Evolutionary conservation across 345 rosid genomes (phyloP).

Genomic region (Camelina sativa): DNA sequence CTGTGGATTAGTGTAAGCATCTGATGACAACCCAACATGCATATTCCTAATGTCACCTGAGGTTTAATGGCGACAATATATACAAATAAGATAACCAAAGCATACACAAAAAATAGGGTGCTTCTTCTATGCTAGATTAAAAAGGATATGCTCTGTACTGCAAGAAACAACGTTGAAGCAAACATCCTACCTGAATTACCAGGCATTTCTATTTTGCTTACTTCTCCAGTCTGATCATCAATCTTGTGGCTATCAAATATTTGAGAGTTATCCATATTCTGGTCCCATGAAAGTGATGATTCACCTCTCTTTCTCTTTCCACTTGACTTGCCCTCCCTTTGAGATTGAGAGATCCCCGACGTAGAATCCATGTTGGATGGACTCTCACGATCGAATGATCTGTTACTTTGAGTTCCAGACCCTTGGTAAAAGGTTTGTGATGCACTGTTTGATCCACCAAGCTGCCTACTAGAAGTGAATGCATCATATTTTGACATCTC

Average conservation of each 20-base stretch:
- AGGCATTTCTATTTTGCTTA: slow-evolving; percentile 61
- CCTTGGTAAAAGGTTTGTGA: slow-evolving; percentile 84
- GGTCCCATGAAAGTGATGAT: slow-evolving; percentile 58
- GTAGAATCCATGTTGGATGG: slow-evolving; percentile 90
- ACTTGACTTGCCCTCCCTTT: slow-evolving; percentile 60
- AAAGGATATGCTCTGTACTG: slow-evolving; percentile 40
- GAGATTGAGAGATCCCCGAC: slow-evolving; percentile 84
- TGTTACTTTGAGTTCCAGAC: slow-evolving; percentile 64
- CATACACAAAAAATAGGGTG: not conserved
- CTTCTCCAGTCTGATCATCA: slow-evolving; percentile 61
- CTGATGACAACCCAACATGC: slow-evolving; percentile 59
- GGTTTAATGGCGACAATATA: slow-evolving; percentile 15
- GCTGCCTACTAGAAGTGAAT: slow-evolving; percentile 67
- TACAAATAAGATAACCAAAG: not conserved
- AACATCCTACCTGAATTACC: slow-evolving; percentile 56
- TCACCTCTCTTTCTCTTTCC: slow-evolving; percentile 85
- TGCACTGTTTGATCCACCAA: slow-evolving; percentile 63
- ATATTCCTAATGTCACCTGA: slow-evolving; percentile 62
- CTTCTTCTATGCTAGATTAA: slow-evolving; percentile 23
- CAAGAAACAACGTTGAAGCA: slow-evolving; percentile 32
- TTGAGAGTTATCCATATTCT: slow-evolving; percentile 56
- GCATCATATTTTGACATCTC: slow-evolving; percentile 69
- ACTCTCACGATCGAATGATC: slow-evolving; percentile 90
- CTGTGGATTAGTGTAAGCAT: slow-evolving; percentile 56
- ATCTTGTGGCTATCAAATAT: slow-evolving; percentile 52